Evolutionary conservation across 2,329 filamentous ascomycete species (phyloP), one percentile per base, ranked within the genome.

Genomic region (Pseudogymnoascus sp.): DNA sequence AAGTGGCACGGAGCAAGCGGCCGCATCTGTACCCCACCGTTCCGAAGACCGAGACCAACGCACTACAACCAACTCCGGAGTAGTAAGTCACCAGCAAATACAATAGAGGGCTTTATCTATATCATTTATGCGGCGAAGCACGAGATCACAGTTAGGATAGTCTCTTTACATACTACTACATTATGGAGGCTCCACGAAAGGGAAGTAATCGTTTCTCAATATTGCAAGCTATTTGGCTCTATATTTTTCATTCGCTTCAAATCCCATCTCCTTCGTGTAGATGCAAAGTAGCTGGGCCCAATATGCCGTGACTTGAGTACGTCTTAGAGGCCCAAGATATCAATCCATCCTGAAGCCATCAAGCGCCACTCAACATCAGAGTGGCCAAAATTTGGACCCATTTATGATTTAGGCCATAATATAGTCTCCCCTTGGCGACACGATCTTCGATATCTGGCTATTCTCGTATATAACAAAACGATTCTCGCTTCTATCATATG

Each of bases 1-100:
- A 34, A 21, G 28, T 57, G 51, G 51, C 51, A 34, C 51, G 51
- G 51, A 57, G n/a, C 28, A 57, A 57, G 51, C 51, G 51, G 51
- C 51, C 51, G 51, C 51, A 57, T 57, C n/a, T 36, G 11, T 34
- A 34, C 51, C 51, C 51, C 28, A 34, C 51, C 16, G 51, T 21
- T 57, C 51, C 51, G 51, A 57, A 19, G 25, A 7, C 25, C 28
- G 51, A 57, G 21, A 34, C 25, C 28, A 57, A 31, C 51, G 28
- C 23, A 54, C 14, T 54, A 57, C 16, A 34, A 51, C 45, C 45
- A 25, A 51, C 45, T 8, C 4, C 10, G 8, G n/a, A 57, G 48
- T 19, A 57, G 48, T 19, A 57, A 34, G 51, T 7, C 51, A 57
- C 6, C 51, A 57, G 23, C 28, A 19, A 36, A 57, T 34, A 51